phyloP scores from a whole-genome alignment of 768 basidiomycete genomes.

The Galerina marginata region DNA sequence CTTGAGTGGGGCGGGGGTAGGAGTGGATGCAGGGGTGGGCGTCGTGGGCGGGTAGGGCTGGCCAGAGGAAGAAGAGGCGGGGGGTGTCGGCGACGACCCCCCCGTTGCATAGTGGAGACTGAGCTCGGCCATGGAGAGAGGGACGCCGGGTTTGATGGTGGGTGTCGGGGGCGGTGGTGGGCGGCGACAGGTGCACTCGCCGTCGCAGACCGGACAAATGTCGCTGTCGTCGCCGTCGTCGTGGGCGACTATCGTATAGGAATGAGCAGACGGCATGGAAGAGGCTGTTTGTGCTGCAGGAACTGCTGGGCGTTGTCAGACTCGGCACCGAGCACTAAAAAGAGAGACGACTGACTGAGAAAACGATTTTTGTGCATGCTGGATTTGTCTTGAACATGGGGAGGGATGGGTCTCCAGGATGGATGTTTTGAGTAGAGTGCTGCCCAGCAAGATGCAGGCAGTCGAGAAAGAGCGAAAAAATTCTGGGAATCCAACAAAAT shows the following conservation, averaged over 20 bases:
- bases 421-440: background rate
- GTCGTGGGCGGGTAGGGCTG: slow-evolving; percentile 37
- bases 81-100: slow-evolving; percentile 4
- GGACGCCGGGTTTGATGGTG: slow-evolving; percentile 21
- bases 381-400: slow-evolving; percentile 46
- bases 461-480: background rate
- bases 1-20: slow-evolving; percentile 55
- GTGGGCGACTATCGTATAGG: slow-evolving; percentile 62
- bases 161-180: slow-evolving; percentile 16
- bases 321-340: slow-evolving; percentile 12
- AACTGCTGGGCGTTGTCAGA: slow-evolving; percentile 15
- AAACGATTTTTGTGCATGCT: slow-evolving; percentile 50
- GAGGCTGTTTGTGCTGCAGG: slow-evolving; percentile 55
- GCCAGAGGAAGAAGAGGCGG: slow-evolving; percentile 22
- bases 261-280: slow-evolving; percentile 71
- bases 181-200: slow-evolving; percentile 79
- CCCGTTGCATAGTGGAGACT: slow-evolving; percentile 41
- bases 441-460: slow-evolving; percentile 13
- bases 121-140: slow-evolving; percentile 42
- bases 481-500: background rate
- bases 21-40: slow-evolving; percentile 33
- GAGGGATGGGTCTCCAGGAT: slow-evolving; percentile 43
- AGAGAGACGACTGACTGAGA: slow-evolving; percentile 31
- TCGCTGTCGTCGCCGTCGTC: slow-evolving; percentile 84
- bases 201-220: slow-evolving; percentile 91